A percentile compares a stretch with the other conserved stretches of the same genome.
These are phyloP conservation scores for Xerocomus spinulosus DNA, from an alignment of 768 basidiomycete species.

Conservation along the genomic window DNA sequence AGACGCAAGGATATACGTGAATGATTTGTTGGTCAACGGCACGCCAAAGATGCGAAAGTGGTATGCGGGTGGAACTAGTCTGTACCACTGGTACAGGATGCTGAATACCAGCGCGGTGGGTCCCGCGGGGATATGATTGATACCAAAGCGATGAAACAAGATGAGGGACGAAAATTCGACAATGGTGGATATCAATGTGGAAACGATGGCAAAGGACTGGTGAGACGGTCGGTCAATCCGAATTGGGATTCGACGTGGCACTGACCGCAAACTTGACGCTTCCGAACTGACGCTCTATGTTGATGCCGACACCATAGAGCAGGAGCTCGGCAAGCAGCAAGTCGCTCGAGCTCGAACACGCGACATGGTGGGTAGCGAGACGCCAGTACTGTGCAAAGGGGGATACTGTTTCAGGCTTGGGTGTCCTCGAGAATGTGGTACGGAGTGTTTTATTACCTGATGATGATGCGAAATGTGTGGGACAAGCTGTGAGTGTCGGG, in stretches of 20 bases:
- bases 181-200: constrained; percentile 59
- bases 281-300: constrained; percentile 83
- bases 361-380: constrained; percentile 64
- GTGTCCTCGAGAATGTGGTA: constrained; percentile 9
- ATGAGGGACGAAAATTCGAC: constrained; percentile 65
- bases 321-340: constrained; percentile 72
- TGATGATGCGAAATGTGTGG: constrained; percentile 89
- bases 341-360: constrained; percentile 82
- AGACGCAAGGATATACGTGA: constrained; percentile 63
- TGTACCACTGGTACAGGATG: constrained; percentile 76
- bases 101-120: constrained; percentile 74
- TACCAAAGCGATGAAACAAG: constrained; percentile 57
- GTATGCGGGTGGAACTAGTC: constrained; percentile 75
- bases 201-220: constrained; percentile 76
- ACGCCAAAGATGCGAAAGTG: constrained; percentile 72
- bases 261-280: constrained; percentile 82
- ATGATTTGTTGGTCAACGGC: constrained; percentile 70
- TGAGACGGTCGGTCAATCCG: no score
- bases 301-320: constrained; percentile 64
- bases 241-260: constrained; percentile 10
- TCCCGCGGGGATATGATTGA: constrained; percentile 75
- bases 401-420: constrained; percentile 32
- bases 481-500: constrained; percentile 50
- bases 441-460: constrained; percentile 50
- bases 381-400: constrained; percentile 73